phyloP scores from a whole-genome alignment of 2,329 filamentous ascomycete genomes.

The Hypoxylon sp. region DNA sequence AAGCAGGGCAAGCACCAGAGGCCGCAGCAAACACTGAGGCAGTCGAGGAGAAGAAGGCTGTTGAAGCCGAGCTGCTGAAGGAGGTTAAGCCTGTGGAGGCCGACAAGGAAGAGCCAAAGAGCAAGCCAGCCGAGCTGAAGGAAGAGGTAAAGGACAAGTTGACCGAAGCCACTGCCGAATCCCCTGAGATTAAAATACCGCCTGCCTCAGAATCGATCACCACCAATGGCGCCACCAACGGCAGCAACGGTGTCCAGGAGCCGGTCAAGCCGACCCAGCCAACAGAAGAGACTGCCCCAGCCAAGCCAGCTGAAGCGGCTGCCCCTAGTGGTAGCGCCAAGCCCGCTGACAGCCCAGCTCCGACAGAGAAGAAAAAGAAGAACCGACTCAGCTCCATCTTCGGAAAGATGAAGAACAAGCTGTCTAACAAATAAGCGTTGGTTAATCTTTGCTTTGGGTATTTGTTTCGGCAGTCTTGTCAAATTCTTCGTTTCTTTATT shows the following conservation, averaged over 20 bases:
- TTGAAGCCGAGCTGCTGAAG: conserved; percentile 81
- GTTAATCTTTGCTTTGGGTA: conserved; percentile 33
- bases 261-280: conserved; percentile 46
- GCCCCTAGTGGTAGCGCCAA: conserved; percentile 49
- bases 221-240: conserved; percentile 41
- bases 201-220: conserved; percentile 43
- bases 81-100: conserved; percentile 67
- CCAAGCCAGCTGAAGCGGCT: conserved; percentile 43
- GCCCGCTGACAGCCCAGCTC: conserved; percentile 54
- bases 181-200: conserved; percentile 40
- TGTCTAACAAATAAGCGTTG: conserved; percentile 54
- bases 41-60: conserved; percentile 80
- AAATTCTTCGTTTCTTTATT: conserved; percentile 44
- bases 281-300: conserved; percentile 35
- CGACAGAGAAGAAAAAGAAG: conserved; percentile 76
- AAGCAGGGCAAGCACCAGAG: conserved; percentile 76
- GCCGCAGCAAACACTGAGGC: conserved; percentile 77
- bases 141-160: conserved; percentile 24
- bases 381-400: conserved; percentile 75
- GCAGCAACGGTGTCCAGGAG: conserved; percentile 45
- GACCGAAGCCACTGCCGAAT: conserved; percentile 35
- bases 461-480: conserved; percentile 34
- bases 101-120: conserved; percentile 33
- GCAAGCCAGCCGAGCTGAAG: conserved; percentile 38
- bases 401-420: conserved; percentile 67